Percentiles rank a stretch among this genome's conserved stretches.
Evolutionary conservation across 2,329 filamentous ascomycete species (phyloP).

Genomic region (Chaetomiaceae sp.): DNA sequence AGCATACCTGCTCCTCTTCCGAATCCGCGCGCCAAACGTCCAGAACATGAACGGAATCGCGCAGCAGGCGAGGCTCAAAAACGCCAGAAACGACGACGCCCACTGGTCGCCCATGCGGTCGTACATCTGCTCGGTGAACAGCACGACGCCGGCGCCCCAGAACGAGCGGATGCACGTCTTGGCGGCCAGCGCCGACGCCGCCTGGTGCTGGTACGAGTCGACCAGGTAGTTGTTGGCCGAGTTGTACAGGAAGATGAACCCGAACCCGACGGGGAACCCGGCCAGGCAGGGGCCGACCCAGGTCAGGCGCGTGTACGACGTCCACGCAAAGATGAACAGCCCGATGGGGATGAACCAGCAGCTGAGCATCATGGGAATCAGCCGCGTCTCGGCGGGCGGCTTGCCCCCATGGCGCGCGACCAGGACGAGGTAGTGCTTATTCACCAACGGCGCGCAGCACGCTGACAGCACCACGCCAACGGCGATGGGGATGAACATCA

Average conservation of each 20-base stretch:
- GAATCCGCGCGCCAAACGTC: slow-evolving; percentile 65
- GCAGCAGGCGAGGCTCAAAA: slow-evolving; percentile 71
- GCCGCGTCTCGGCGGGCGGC: slow-evolving; percentile 68
- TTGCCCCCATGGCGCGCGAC: slow-evolving; percentile 58
- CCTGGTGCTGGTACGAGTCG: slow-evolving; percentile 61
- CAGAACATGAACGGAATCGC: slow-evolving; percentile 80
- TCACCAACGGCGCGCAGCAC: slow-evolving; percentile 62
- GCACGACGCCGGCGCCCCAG: slow-evolving; percentile 70
- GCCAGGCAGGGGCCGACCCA: slow-evolving; percentile 70
- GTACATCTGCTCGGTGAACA: slow-evolving; percentile 83
- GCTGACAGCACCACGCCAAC: slow-evolving; percentile 67
- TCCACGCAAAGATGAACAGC: slow-evolving; percentile 55
- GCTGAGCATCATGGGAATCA: slow-evolving; percentile 76
- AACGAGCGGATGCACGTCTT: slow-evolving; percentile 76
- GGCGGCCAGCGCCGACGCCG: slow-evolving; percentile 72
- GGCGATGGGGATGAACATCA: slow-evolving; percentile 83
- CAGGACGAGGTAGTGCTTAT: slow-evolving; percentile 70
- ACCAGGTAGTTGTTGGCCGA: slow-evolving; percentile 68
- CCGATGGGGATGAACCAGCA: slow-evolving; percentile 65
- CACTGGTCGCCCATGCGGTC: slow-evolving; percentile 65
- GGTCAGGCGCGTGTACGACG: slow-evolving; percentile 56
- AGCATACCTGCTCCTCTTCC: slow-evolving; percentile 64
- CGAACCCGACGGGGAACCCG: slow-evolving; percentile 67
- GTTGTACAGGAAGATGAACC: slow-evolving; percentile 81
- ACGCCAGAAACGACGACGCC: slow-evolving; percentile 67